Percentiles rank a stretch among this genome's conserved stretches.
Conservation (phyloP, 805 yeast genomes). For the Dipodascopsis tothii region DNA sequence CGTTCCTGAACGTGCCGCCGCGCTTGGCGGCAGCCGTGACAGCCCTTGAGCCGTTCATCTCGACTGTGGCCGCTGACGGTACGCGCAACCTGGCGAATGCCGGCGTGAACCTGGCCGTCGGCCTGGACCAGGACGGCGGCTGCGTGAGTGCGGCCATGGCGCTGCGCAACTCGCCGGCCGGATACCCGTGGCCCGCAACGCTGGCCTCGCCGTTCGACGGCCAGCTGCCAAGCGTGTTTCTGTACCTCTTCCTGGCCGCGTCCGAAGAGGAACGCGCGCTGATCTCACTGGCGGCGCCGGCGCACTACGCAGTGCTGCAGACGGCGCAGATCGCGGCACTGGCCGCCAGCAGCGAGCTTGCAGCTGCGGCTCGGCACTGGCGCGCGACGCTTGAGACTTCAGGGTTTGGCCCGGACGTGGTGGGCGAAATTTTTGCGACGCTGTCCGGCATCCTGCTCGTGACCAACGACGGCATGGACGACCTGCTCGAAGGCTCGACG, state of each 20-base stretch:
- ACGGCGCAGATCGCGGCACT: neutral
- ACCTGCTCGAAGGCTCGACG: slow-evolving; percentile 37
- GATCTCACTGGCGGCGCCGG: neutral
- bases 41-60: slow-evolving; percentile 34
- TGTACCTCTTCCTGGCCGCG: neutral
- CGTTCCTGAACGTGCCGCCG: slow-evolving; percentile 33
- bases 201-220: slow-evolving; percentile 28
- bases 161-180: slow-evolving; percentile 4
- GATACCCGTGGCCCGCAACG: slow-evolving; percentile 26
- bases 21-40: slow-evolving; percentile 32
- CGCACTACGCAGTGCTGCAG: neutral
- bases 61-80: slow-evolving; percentile 31
- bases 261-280: neutral
- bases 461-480: slow-evolving; percentile 31
- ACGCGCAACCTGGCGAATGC: neutral
- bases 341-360: neutral
- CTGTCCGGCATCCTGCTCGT: slow-evolving; percentile 36
- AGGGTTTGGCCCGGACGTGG: neutral
- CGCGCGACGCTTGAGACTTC: neutral
- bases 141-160: neutral
- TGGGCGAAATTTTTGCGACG: slow-evolving; percentile 28
- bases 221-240: neutral
- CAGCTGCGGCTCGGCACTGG: neutral
- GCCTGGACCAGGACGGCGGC: neutral
- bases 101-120: slow-evolving; percentile 25